phyloP scores from a whole-genome alignment of 1,284 basidiomycete genomes.

The Tilletia setariae region DNA sequence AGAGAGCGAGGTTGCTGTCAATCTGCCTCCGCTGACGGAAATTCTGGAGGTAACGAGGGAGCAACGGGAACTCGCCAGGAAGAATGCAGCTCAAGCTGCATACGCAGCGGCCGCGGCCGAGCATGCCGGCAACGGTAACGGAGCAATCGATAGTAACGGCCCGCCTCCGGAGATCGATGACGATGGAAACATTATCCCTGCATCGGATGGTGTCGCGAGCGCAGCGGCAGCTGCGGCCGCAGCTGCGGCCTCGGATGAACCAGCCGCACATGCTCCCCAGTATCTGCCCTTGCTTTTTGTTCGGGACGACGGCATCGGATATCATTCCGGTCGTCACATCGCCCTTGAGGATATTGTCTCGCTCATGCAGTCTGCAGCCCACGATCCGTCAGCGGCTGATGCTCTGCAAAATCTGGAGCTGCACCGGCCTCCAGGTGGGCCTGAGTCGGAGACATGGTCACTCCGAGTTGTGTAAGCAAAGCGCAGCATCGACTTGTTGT shows the following conservation, averaged over 20 bases:
- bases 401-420: slow-evolving; percentile 38
- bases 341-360: slow-evolving; percentile 39
- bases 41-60: slow-evolving; percentile 26
- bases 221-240: not conserved
- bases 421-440: slow-evolving; percentile 10
- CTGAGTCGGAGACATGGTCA: slow-evolving; percentile 8
- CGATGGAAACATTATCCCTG: not conserved
- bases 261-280: not conserved
- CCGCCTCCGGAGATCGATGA: not conserved
- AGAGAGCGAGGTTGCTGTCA: slow-evolving; percentile 34
- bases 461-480: not conserved
- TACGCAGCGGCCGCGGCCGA: not conserved
- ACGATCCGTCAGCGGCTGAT: slow-evolving; percentile 30
- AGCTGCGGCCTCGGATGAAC: not conserved
- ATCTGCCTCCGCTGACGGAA: slow-evolving; percentile 30
- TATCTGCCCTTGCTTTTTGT: slow-evolving; percentile 48
- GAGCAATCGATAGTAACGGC: not conserved
- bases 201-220: not conserved
- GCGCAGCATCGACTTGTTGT: too few species aligned
- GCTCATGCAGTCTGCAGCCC: slow-evolving; percentile 38
- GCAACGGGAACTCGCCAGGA: slow-evolving; percentile 1
- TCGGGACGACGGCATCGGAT: slow-evolving; percentile 47
- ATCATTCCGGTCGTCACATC: slow-evolving; percentile 42
- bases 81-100: not conserved
- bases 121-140: too few species aligned